Percentiles rank a stretch among this genome's conserved stretches.
phyloP scores from a whole-genome alignment of 1,284 basidiomycete species.

The Sporisorium reilianum region DNA sequence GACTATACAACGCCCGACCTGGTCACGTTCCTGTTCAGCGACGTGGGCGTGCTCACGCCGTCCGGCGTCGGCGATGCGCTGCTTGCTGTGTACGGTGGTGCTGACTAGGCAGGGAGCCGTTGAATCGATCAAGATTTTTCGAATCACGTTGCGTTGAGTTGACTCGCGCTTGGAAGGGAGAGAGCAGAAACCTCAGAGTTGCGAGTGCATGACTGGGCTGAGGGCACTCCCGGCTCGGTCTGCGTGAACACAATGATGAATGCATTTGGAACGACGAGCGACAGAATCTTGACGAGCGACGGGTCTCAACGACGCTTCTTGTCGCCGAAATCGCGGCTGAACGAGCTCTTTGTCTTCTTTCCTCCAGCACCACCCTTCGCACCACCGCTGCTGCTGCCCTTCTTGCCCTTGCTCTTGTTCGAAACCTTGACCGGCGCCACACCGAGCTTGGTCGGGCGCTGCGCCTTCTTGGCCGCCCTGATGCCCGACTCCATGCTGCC shows the following conservation, averaged over 20 bases:
- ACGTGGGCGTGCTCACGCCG: constrained; percentile 90
- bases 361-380: neutral
- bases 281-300: too few species aligned
- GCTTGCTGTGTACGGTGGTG: constrained; percentile 81
- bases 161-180: too few species aligned
- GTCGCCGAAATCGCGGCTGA: constrained; percentile 40
- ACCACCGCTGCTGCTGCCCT: constrained; percentile 10
- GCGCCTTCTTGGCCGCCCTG: constrained; percentile 61
- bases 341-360: constrained; percentile 47
- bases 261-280: too few species aligned
- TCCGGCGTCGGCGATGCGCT: constrained; percentile 90
- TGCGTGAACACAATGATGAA: too few species aligned
- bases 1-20: constrained; percentile 76
- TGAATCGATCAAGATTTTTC: too few species aligned
- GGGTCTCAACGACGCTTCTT: constrained; percentile 30
- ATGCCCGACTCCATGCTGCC: constrained; percentile 52
- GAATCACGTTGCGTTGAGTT: too few species aligned
- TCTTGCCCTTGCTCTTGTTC: constrained; percentile 35
- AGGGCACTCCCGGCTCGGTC: too few species aligned
- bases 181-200: too few species aligned
- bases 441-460: constrained; percentile 61
- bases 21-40: constrained; percentile 89
- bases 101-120: constrained; percentile 48
- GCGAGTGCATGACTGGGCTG: too few species aligned
- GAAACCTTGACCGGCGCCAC: constrained; percentile 33